Evolutionary conservation across 352 stramenopile genomes (phyloP).

Genomic region (Globisporangium cylindrosporum): DNA sequence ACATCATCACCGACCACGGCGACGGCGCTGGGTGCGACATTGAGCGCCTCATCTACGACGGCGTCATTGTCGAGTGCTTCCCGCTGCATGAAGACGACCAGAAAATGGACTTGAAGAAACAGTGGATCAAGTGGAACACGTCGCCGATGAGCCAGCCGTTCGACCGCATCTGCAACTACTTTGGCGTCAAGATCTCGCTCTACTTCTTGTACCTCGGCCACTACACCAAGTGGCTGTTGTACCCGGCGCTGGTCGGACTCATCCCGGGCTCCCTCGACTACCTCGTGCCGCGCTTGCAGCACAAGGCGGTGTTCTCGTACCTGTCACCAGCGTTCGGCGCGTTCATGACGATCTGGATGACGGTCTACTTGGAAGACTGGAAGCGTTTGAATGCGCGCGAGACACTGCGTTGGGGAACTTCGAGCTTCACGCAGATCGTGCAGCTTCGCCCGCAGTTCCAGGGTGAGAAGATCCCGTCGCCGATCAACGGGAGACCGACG

Average conservation of each 20-base stretch:
- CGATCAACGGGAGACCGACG: conserved; percentile 67
- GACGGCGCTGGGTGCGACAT: conserved; percentile 67
- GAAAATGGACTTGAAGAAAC: conserved; percentile 52
- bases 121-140: conserved; percentile 71
- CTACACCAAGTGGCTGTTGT: conserved; percentile 95
- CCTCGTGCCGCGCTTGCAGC: conserved; percentile 35
- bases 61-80: conserved; percentile 73
- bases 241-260: conserved; percentile 89
- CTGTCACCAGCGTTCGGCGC: conserved; percentile 73
- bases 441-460: conserved; percentile 75
- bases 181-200: conserved; percentile 92
- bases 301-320: conserved; percentile 70
- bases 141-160: conserved; percentile 79
- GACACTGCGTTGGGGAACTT: conserved; percentile 84
- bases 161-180: conserved; percentile 80
- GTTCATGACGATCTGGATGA: conserved; percentile 90
- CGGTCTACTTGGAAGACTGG: conserved; percentile 89
- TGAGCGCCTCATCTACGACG: conserved; percentile 73
- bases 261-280: conserved; percentile 84
- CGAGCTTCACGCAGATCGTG: conserved; percentile 64
- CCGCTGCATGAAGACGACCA: conserved; percentile 72
- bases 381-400: conserved; percentile 79
- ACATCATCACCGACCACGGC: conserved; percentile 77
- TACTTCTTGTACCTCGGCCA: conserved; percentile 98
- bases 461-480: conserved; percentile 68